phyloP scores from a whole-genome alignment of 1,284 basidiomycete genomes.

The Ganoderma boninense region DNA sequence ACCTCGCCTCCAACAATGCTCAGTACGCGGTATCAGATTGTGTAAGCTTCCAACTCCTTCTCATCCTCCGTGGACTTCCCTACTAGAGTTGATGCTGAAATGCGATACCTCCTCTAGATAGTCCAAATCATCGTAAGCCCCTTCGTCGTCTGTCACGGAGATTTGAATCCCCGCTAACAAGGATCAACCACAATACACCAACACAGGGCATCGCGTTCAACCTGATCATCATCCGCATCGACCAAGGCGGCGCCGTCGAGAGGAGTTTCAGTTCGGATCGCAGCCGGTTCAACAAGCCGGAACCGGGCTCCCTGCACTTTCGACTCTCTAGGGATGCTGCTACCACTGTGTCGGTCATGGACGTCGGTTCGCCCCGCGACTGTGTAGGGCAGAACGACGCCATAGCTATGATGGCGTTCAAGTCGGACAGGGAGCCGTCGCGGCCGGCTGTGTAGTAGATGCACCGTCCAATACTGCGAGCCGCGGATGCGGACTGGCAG shows the following conservation, averaged over 20 bases:
- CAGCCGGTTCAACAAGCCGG: not conserved
- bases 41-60: slow-evolving; percentile 7
- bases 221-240: slow-evolving; percentile 13
- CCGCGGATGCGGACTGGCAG: too few species aligned
- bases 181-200: too few species aligned
- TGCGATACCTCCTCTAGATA: not conserved
- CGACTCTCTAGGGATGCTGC: not conserved
- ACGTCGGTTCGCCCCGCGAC: not conserved
- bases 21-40: slow-evolving; percentile 9
- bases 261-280: not conserved
- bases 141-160: too few species aligned
- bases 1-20: slow-evolving; percentile 9
- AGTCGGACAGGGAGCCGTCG: not conserved
- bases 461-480: too few species aligned
- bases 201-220: slow-evolving; percentile 7
- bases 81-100: too few species aligned
- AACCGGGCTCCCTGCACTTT: not conserved
- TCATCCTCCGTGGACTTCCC: not conserved
- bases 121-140: slow-evolving; percentile 5
- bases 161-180: too few species aligned
- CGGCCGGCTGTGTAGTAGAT: too few species aligned
- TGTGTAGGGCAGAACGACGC: not conserved
- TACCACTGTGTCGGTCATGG: not conserved
- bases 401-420: not conserved
- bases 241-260: not conserved